phyloP scores from a whole-genome alignment of 1,284 basidiomycete genomes.

The Trametes sp. region DNA sequence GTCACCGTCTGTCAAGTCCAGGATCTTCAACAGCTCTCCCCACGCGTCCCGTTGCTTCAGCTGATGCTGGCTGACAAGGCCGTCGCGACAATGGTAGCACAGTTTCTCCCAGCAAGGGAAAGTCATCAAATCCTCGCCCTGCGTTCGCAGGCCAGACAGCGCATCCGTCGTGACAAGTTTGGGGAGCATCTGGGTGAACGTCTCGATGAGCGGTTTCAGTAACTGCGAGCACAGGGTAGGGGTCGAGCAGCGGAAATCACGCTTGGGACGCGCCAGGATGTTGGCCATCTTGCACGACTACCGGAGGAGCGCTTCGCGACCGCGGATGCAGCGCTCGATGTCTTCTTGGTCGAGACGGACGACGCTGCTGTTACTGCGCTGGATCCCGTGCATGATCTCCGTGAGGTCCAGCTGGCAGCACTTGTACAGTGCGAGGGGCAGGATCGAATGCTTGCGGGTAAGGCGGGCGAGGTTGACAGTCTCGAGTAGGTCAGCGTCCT shows the following conservation, averaged over 20 bases:
- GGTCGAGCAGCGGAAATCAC: background rate
- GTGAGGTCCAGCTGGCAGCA: background rate
- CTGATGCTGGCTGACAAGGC: background rate
- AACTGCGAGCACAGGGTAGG: background rate
- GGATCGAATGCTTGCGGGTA: conserved; percentile 8
- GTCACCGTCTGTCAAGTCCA: background rate
- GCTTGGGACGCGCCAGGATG: background rate
- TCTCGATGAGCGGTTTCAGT: background rate
- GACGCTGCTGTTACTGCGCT: background rate
- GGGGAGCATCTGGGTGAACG: background rate
- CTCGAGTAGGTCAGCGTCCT: conserved; percentile 6
- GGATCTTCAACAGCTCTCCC: background rate
- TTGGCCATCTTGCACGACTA: background rate
- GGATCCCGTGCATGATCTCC: background rate
- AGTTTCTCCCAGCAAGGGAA: background rate
- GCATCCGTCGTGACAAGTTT: background rate
- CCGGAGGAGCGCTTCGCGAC: background rate
- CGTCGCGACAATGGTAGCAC: background rate
- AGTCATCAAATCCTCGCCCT: background rate
- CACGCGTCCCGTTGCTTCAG: background rate
- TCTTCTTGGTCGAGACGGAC: background rate
- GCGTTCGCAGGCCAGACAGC: background rate
- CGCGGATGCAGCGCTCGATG: background rate
- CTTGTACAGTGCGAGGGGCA: conserved; percentile 14
- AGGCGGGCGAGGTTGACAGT: conserved; percentile 20